phyloP scores from a whole-genome alignment of 129 eudicot species.

The Flaveria robusta region DNA sequence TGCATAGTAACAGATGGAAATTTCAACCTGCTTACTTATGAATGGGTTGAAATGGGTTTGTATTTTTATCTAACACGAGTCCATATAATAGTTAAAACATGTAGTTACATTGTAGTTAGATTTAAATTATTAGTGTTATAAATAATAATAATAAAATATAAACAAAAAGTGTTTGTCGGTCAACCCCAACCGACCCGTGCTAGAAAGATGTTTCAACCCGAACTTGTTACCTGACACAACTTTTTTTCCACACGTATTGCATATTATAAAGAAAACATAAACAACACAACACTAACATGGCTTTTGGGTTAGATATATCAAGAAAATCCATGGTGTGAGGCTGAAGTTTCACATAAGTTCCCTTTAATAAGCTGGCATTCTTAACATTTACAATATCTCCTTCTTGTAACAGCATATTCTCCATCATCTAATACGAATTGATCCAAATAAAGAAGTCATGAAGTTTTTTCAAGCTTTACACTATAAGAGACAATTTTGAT shows the following conservation, averaged over 20 bases:
- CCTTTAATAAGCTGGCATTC: slow-evolving; percentile 70
- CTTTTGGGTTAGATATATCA: slow-evolving; percentile 80
- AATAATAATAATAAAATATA: not conserved
- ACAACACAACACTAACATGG: slow-evolving; percentile 55
- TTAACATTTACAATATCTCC: slow-evolving; percentile 68
- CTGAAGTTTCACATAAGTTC: slow-evolving; percentile 76
- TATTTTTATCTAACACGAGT: not conserved
- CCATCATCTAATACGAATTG: slow-evolving; percentile 63
- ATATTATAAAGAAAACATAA: not conserved
- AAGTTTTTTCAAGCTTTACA: not conserved
- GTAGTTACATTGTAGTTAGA: not conserved
- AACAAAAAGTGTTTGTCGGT: not conserved
- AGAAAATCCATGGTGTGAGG: slow-evolving; percentile 77
- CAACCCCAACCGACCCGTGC: not conserved
- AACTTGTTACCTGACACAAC: not conserved
- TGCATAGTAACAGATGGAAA: not conserved
- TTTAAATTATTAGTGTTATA: not conserved
- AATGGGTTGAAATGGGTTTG: not conserved
- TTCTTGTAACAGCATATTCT: slow-evolving; percentile 72
- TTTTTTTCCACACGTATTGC: not conserved
- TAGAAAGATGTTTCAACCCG: not conserved
- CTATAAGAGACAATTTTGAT: not conserved
- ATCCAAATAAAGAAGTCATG: not conserved
- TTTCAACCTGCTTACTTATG: not conserved
- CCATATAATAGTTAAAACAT: not conserved